Conservation (phyloP, 495 filamentous ascomycete species). For the Lophiostoma macrostomum region DNA sequence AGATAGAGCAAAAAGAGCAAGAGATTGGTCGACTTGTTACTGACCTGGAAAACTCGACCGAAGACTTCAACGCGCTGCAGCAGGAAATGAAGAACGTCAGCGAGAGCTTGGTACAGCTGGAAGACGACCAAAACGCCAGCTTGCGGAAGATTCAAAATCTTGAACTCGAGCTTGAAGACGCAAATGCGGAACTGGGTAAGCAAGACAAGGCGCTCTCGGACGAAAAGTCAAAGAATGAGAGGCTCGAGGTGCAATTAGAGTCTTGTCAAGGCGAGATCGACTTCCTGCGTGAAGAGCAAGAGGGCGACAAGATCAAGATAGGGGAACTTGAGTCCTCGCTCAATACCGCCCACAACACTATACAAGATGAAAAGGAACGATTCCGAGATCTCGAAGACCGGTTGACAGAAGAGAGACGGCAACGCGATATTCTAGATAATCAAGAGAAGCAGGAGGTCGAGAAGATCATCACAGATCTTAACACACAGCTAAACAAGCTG, state of each 20-base stretch:
- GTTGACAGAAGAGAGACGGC: constrained; percentile 73
- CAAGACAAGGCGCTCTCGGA: constrained; percentile 61
- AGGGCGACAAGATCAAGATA: constrained; percentile 96
- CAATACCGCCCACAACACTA: constrained; percentile 64
- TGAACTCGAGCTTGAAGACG: constrained; percentile 42
- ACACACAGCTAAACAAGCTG: constrained; percentile 69
- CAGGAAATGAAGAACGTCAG: constrained; percentile 87
- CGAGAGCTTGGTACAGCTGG: constrained; percentile 76
- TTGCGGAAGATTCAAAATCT: constrained; percentile 39
- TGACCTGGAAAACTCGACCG: constrained; percentile 67
- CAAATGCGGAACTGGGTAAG: constrained; percentile 48
- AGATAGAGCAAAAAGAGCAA: constrained; percentile 67
- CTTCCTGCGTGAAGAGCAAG: constrained; percentile 95
- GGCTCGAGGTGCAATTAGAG: constrained; percentile 85
- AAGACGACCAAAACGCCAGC: constrained; percentile 65
- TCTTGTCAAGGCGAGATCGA: constrained; percentile 88
- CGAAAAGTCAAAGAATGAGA: constrained; percentile 76
- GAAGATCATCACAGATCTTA: constrained; percentile 77
- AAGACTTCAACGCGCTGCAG: constrained; percentile 81
- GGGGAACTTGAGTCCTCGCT: constrained; percentile 82
- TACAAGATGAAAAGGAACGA: constrained; percentile 79
- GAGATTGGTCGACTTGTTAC: constrained; percentile 68
- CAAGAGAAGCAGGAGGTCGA: constrained; percentile 86
- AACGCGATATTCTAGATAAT: constrained; percentile 79
- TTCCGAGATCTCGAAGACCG: constrained; percentile 73